Conservation (phyloP, 768 basidiomycete species). For the Pisolithus sp. region DNA sequence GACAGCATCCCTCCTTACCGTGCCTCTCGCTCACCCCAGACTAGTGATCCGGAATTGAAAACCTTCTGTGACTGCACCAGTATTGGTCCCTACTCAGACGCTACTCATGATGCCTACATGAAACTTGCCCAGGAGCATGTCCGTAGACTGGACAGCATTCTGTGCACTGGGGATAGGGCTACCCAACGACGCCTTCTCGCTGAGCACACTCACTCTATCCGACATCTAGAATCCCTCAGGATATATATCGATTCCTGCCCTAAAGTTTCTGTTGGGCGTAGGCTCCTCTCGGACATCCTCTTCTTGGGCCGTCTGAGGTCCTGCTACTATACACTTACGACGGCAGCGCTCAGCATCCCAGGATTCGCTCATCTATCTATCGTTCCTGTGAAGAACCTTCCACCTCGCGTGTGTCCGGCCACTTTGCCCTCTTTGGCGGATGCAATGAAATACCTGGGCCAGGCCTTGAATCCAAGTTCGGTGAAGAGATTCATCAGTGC, state of each 20-base stretch:
- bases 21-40: background rate
- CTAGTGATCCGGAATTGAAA: background rate
- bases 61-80: background rate
- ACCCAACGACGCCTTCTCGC: background rate
- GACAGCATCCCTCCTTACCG: background rate
- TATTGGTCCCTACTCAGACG: background rate
- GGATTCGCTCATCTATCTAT: background rate
- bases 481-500: background rate
- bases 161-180: background rate
- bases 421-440: background rate
- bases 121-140: background rate
- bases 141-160: background rate
- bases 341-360: background rate
- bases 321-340: background rate
- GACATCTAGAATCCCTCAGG: background rate
- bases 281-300: background rate
- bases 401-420: background rate
- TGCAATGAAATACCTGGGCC: background rate
- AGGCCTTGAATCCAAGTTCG: background rate
- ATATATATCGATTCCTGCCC: background rate
- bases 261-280: background rate
- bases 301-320: slow-evolving; percentile 1
- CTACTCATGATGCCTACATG: slow-evolving; percentile 1
- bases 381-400: background rate
- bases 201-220: slow-evolving; percentile 1